Percentiles rank a stretch among this genome's conserved stretches.
Evolutionary conservation across 176 grass and related monocot genomes (phyloP).

Genomic region (maize (Zea mays)): Zm-B73-REFERENCE-NAM-5.0 NC_050104.1:148457001-148457500

Average conservation of each 20-base stretch:
- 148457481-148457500: constrained; percentile 14
- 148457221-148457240: constrained; percentile 55
- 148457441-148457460: background rate
- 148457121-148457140: background rate
- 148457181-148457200: constrained; percentile 87
- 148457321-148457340: constrained; percentile 2
- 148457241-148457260: constrained; percentile 19
- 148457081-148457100: background rate
- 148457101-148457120: background rate
- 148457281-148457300: constrained; percentile 12
- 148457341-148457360: background rate
- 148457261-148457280: background rate
- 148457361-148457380: constrained; percentile 5
- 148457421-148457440: background rate
- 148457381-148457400: background rate
- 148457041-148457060: background rate
- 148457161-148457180: constrained; percentile 58
- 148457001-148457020: constrained; percentile 25
- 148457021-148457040: background rate
- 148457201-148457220: constrained; percentile 97
- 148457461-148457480: constrained; percentile 14
- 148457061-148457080: background rate
- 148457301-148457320: background rate
- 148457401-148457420: constrained; percentile 6
- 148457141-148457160: background rate